phyloP scores from a whole-genome alignment of 225 moss, liverwort and hornwort species.

The Bryoerythrophyllum caledonicum region DNA sequence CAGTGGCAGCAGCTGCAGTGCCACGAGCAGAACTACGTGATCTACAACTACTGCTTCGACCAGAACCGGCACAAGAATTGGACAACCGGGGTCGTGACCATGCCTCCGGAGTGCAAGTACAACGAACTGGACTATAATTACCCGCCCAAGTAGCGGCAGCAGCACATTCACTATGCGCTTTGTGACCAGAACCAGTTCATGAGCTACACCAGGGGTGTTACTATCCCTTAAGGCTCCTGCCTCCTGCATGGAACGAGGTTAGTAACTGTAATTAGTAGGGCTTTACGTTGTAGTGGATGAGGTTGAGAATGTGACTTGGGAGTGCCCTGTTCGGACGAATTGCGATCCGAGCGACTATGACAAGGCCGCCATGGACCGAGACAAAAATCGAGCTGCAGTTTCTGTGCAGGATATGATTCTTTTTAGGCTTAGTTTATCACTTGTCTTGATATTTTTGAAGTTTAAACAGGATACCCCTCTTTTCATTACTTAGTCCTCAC shows the following conservation, averaged over 20 bases:
- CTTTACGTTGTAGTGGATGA: no score
- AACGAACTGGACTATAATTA: constrained; percentile 1
- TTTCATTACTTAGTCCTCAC: no score
- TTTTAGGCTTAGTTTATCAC: no score
- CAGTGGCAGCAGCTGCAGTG: not conserved
- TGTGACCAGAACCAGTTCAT: constrained; percentile 35
- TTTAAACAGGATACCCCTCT: no score
- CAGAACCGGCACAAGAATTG: constrained; percentile 3
- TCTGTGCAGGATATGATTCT: no score
- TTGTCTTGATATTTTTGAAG: no score
- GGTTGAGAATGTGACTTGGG: no score
- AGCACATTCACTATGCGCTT: not conserved
- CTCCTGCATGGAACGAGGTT: constrained; percentile 36
- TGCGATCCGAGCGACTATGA: no score
- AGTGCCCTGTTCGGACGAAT: no score
- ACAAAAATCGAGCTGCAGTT: no score
- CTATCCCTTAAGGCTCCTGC: constrained; percentile 9
- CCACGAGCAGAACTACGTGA: constrained; percentile 7
- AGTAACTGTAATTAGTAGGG: no score
- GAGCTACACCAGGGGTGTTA: not conserved
- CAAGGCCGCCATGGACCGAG: no score
- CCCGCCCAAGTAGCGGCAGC: not conserved
- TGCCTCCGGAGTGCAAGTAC: constrained; percentile 49
- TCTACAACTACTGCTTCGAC: constrained; percentile 68
- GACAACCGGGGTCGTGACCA: not conserved